Evolutionary conservation across 306 rosid species (phyloP).

Genomic region (Gillenia trifoliata): DNA sequence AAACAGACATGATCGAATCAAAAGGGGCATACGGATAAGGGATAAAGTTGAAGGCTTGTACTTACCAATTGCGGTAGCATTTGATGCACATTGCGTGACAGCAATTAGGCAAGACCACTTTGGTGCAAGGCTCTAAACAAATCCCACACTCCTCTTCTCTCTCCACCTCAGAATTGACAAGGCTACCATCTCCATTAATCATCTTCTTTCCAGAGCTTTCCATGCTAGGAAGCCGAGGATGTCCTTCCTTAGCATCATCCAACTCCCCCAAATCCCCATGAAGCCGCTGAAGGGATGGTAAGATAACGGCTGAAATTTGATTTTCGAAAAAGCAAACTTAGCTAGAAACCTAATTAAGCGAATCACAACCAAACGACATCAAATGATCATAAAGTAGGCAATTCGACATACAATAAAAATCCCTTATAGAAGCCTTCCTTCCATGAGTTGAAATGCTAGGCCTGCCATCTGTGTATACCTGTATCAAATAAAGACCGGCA

Average conservation of each 20-base stretch:
- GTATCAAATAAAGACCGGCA: constrained; percentile 17
- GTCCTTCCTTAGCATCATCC: constrained; percentile 40
- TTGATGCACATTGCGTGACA: constrained; percentile 96
- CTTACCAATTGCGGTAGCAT: constrained; percentile 97
- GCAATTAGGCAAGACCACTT: constrained; percentile 91
- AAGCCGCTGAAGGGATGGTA: constrained; percentile 90
- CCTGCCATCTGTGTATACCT: constrained; percentile 84
- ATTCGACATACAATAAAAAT: constrained; percentile 67
- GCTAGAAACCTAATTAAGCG: constrained; percentile 15
- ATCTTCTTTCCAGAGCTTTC: constrained; percentile 43
- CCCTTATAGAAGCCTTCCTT: constrained; percentile 84
- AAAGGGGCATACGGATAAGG: neutral
- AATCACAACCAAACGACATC: neutral
- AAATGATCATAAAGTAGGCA: neutral
- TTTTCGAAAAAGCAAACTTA: constrained; percentile 8
- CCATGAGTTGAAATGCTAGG: constrained; percentile 59
- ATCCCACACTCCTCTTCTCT: constrained; percentile 97
- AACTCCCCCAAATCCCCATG: constrained; percentile 60
- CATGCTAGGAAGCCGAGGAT: constrained; percentile 26
- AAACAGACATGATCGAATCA: neutral
- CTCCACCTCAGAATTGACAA: constrained; percentile 49
- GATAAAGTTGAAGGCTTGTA: neutral
- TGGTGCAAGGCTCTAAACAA: constrained; percentile 93
- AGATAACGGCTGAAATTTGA: constrained; percentile 67
- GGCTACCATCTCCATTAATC: constrained; percentile 35